Conservation (phyloP, 768 basidiomycete genomes). For the Russula abietina region DNA sequence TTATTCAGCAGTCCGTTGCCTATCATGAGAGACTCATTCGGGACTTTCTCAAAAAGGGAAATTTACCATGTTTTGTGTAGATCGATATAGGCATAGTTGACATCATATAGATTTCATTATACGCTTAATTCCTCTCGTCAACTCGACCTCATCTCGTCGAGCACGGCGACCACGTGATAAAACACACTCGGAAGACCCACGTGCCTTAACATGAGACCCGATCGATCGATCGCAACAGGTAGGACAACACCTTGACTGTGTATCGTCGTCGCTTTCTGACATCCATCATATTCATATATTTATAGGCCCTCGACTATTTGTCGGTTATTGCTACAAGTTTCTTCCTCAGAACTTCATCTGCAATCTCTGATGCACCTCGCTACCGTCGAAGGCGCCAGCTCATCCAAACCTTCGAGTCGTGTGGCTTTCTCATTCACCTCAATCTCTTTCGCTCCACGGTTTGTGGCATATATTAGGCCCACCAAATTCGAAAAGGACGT, state of each 20-base stretch:
- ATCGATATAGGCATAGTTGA: not conserved
- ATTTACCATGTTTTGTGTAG: constrained; percentile 53
- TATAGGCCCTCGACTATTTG: too few relatives aligned
- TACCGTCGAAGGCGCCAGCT: not conserved
- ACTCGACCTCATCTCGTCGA: not conserved
- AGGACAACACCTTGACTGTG: too few relatives aligned
- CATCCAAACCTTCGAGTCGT: too few relatives aligned
- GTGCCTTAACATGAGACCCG: too few relatives aligned
- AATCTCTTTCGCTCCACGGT: constrained; percentile 79
- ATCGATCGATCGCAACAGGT: too few relatives aligned
- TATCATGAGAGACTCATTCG: not conserved
- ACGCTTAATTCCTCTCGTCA: not conserved
- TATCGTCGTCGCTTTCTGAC: too few relatives aligned
- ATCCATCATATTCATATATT: too few relatives aligned
- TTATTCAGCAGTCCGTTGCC: not conserved
- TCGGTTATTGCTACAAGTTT: too few relatives aligned
- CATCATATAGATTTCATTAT: constrained; percentile 3
- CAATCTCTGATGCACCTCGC: too few relatives aligned
- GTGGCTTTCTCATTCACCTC: constrained; percentile 33
- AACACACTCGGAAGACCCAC: too few relatives aligned
- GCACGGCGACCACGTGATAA: too few relatives aligned
- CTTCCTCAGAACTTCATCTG: too few relatives aligned
- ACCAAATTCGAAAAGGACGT: not conserved
- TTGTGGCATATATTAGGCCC: constrained; percentile 15
- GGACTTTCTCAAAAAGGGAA: constrained; percentile 34